Conservation (phyloP, 176 grass and related monocot species). For the Carex littledalei region DNA sequence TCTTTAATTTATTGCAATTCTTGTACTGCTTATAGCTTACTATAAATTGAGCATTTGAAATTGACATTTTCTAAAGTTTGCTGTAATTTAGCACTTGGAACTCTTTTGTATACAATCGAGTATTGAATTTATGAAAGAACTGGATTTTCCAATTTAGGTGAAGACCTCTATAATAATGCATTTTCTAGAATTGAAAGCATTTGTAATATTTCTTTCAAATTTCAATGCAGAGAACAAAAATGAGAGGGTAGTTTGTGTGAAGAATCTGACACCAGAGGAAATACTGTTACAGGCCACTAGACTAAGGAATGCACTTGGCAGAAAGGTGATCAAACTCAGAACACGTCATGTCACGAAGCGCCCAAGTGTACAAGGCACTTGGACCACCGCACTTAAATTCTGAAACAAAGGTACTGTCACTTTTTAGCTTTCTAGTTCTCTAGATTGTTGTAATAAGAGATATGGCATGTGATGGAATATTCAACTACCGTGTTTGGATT, state of each 20-base stretch:
- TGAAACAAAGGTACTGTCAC: constrained; percentile 20
- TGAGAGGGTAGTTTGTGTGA: constrained; percentile 69
- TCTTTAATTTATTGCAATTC: background rate
- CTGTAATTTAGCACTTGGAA: background rate
- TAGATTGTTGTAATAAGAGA: constrained; percentile 8
- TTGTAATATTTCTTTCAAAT: background rate
- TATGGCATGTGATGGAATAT: background rate
- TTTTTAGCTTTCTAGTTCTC: constrained; percentile 14
- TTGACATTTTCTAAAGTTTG: background rate
- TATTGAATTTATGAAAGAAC: background rate
- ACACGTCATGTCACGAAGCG: constrained; percentile 67
- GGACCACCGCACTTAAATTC: constrained; percentile 76
- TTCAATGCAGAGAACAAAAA: constrained; percentile 63
- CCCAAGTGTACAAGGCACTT: constrained; percentile 75
- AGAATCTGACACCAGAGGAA: constrained; percentile 64
- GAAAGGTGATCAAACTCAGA: constrained; percentile 85
- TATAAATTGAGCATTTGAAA: background rate
- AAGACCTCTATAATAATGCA: background rate
- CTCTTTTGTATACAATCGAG: background rate
- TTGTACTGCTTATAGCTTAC: background rate
- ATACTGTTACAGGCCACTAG: constrained; percentile 66
- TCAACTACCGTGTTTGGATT: background rate
- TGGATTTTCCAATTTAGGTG: background rate
- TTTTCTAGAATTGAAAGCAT: background rate
- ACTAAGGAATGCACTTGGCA: constrained; percentile 69